phyloP scores from a whole-genome alignment of 2,329 filamentous ascomycete species.

The Neospermospora avenae region DNA sequence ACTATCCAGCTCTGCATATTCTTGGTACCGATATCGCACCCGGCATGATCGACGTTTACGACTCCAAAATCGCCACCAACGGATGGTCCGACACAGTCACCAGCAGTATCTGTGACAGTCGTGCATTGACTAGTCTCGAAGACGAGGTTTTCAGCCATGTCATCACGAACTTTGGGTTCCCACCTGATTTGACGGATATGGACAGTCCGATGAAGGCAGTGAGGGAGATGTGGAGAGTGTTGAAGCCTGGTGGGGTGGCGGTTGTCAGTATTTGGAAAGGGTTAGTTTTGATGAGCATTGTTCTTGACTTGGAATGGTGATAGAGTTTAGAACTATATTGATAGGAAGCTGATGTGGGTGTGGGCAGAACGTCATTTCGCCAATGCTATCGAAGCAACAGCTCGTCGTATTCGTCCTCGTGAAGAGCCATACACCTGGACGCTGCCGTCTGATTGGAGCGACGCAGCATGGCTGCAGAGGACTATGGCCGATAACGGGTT shows the following conservation, averaged over 20 bases:
- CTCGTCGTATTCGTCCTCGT: not conserved
- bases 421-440: not conserved
- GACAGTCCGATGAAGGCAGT: not conserved
- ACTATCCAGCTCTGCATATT: no score
- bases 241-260: not conserved
- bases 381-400: not conserved
- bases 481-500: not conserved
- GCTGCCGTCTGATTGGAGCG: not conserved
- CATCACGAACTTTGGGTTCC: not conserved
- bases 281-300: no score
- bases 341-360: no score
- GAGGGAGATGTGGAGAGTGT: not conserved
- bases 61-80: no score
- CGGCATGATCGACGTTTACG: no score
- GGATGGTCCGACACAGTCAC: not conserved
- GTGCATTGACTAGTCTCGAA: not conserved
- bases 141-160: not conserved
- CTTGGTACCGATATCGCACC: no score
- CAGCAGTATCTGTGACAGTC: not conserved
- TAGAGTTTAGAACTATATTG: no score
- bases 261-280: not conserved
- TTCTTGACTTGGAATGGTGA: not conserved
- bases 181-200: not conserved
- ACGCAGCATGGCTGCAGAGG: not conserved
- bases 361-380: not conserved